phyloP scores from a whole-genome alignment of 768 basidiomycete genomes.

The Asterophora lycoperdoides region DNA sequence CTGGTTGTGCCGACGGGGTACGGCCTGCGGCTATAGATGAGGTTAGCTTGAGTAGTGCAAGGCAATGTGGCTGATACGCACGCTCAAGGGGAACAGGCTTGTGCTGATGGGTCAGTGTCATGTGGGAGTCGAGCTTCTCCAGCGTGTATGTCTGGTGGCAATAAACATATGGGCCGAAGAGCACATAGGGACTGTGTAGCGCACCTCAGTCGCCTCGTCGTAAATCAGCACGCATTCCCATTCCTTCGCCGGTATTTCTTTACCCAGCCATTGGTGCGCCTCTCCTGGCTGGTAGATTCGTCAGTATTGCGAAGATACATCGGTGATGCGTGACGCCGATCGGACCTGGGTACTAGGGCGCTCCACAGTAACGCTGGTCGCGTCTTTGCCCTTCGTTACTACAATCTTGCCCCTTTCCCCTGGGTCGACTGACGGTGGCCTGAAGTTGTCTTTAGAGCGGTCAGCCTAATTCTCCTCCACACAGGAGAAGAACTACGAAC shows the following conservation, averaged over 20 bases:
- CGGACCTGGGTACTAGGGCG: constrained; percentile 63
- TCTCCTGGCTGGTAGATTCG: constrained; percentile 41
- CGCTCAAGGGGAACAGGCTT: constrained; percentile 28
- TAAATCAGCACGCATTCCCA: constrained; percentile 77
- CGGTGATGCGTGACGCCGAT: constrained; percentile 3
- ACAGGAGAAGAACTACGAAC: constrained; percentile 37
- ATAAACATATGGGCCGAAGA: background rate
- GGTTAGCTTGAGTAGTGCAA: background rate
- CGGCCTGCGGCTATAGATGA: constrained; percentile 18
- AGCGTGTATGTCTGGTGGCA: constrained; percentile 55
- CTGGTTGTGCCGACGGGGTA: constrained; percentile 20
- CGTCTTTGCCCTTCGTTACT: constrained; percentile 50
- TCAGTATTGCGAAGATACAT: constrained; percentile 1
- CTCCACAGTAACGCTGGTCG: constrained; percentile 54
- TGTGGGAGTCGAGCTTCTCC: constrained; percentile 69
- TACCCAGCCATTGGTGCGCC: constrained; percentile 52
- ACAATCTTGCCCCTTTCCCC: constrained; percentile 64
- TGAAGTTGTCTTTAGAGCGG: constrained; percentile 60
- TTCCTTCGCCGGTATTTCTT: constrained; percentile 58
- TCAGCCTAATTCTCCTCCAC: background rate
- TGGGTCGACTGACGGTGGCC: constrained; percentile 65
- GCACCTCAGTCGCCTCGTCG: constrained; percentile 68
- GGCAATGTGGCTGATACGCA: background rate
- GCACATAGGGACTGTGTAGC: constrained; percentile 5
- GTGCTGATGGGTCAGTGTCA: constrained; percentile 51